Evolutionary conservation across 2,329 filamentous ascomycete species (phyloP).

Genomic region (Epichloe gansuensis): DNA sequence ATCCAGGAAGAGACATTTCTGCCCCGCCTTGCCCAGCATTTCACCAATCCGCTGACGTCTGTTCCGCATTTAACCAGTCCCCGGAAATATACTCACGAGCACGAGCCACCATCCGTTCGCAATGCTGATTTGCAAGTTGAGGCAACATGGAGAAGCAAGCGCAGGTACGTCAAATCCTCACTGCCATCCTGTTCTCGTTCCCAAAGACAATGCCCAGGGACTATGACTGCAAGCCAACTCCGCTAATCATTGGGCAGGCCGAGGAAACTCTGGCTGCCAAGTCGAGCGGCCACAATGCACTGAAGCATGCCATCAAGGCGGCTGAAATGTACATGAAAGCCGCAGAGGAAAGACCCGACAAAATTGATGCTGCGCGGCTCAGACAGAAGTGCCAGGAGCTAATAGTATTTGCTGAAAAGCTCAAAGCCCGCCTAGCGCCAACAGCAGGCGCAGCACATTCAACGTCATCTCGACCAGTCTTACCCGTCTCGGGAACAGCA

Average conservation of each 20-base stretch:
- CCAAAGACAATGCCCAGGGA: neutral
- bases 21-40: neutral
- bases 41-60: neutral
- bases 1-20: neutral
- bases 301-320: slow-evolving; percentile 63
- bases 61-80: neutral
- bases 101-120: neutral
- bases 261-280: slow-evolving; percentile 25
- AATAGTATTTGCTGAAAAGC: slow-evolving; percentile 58
- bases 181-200: neutral
- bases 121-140: neutral
- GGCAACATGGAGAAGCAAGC: slow-evolving; percentile 27
- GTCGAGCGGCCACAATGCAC: slow-evolving; percentile 40
- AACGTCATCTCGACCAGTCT: neutral
- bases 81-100: neutral
- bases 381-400: slow-evolving; percentile 57
- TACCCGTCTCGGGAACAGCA: neutral
- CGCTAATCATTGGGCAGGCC: slow-evolving; percentile 15
- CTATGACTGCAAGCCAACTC: neutral
- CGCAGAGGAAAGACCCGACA: slow-evolving; percentile 44
- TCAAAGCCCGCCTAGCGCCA: slow-evolving; percentile 41
- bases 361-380: slow-evolving; percentile 54
- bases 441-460: neutral
- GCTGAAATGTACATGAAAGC: slow-evolving; percentile 76
- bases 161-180: slow-evolving; percentile 17